Evolutionary conservation across 768 basidiomycete species (phyloP).

Genomic region (Serendipita indica): DNA sequence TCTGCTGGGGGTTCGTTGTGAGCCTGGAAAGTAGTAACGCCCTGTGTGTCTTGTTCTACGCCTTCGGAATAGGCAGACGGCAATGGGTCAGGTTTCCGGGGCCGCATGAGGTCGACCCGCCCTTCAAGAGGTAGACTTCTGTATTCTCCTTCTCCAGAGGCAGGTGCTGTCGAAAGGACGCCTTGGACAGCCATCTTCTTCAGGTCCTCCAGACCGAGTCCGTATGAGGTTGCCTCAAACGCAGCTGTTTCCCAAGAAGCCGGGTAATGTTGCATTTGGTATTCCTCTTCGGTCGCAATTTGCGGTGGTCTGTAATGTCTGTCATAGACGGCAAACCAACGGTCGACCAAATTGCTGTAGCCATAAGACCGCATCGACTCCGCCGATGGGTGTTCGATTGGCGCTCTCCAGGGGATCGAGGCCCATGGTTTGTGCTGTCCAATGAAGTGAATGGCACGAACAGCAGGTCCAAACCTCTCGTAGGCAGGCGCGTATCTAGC

Average conservation of each 20-base stretch:
- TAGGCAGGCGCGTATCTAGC: slow-evolving; percentile 91
- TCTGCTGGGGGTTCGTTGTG: neutral
- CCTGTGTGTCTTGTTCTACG: neutral
- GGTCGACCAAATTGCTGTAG: slow-evolving; percentile 69
- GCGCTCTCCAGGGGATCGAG: slow-evolving; percentile 51
- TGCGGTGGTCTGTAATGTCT: slow-evolving; percentile 52
- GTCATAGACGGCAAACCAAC: slow-evolving; percentile 88
- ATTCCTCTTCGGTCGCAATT: slow-evolving; percentile 29
- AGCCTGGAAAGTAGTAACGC: neutral
- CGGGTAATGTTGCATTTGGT: slow-evolving; percentile 51
- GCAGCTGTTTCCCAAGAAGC: slow-evolving; percentile 55
- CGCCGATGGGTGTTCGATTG: slow-evolving; percentile 21
- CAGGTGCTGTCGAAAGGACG: slow-evolving; percentile 22
- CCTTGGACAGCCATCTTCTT: slow-evolving; percentile 48
- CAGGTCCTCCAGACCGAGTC: slow-evolving; percentile 48
- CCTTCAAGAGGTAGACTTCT: slow-evolving; percentile 72
- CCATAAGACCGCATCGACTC: slow-evolving; percentile 41
- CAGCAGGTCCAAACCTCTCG: slow-evolving; percentile 77
- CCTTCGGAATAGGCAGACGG: slow-evolving; percentile 10
- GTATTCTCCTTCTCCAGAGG: slow-evolving; percentile 52
- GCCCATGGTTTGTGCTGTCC: slow-evolving; percentile 95
- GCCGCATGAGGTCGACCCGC: slow-evolving; percentile 75
- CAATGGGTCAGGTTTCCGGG: slow-evolving; percentile 18
- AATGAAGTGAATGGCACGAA: slow-evolving; percentile 84
- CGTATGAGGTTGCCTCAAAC: neutral